A percentile compares a stretch with the other conserved stretches of the same genome.
These are phyloP conservation scores for Hypoxylon cercidicola DNA, from an alignment of 495 filamentous ascomycete species.

Conservation along the genomic window DNA sequence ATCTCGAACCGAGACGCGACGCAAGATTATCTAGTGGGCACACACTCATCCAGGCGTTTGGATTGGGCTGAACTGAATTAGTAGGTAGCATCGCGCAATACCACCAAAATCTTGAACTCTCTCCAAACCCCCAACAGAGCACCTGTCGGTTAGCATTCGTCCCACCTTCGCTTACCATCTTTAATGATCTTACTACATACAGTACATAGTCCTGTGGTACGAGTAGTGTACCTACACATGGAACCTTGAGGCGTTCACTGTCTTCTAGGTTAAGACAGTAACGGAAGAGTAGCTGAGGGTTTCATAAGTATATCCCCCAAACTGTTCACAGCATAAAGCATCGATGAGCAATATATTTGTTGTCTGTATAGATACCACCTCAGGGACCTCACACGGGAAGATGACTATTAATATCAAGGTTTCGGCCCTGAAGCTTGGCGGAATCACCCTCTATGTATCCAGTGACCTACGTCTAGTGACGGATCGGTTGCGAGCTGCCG, in stretches of 20 bases:
- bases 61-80: slow-evolving; percentile 35
- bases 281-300: no score
- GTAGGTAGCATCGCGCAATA: slow-evolving; percentile 28
- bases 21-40: slow-evolving; percentile 30
- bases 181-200: slow-evolving; percentile 11
- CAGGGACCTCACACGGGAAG: no score
- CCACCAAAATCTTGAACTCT: slow-evolving; percentile 10
- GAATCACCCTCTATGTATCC: slow-evolving; percentile 6
- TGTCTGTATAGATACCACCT: no score
- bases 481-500: slow-evolving; percentile 28
- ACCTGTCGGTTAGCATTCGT: slow-evolving; percentile 21
- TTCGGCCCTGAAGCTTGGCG: slow-evolving; percentile 18
- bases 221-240: no score
- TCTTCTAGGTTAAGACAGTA: no score
- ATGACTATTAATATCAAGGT: not conserved
- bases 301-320: no score
- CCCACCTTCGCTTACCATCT: slow-evolving; percentile 33
- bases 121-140: slow-evolving; percentile 18
- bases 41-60: slow-evolving; percentile 29
- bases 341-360: no score
- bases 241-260: no score
- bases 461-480: slow-evolving; percentile 12
- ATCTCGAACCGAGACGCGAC: slow-evolving; percentile 30
- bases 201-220: not conserved
- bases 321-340: no score